Base-by-base conservation (phyloP, 2,329 filamentous ascomycete genomes). In the Cytospora piceae region DNA sequence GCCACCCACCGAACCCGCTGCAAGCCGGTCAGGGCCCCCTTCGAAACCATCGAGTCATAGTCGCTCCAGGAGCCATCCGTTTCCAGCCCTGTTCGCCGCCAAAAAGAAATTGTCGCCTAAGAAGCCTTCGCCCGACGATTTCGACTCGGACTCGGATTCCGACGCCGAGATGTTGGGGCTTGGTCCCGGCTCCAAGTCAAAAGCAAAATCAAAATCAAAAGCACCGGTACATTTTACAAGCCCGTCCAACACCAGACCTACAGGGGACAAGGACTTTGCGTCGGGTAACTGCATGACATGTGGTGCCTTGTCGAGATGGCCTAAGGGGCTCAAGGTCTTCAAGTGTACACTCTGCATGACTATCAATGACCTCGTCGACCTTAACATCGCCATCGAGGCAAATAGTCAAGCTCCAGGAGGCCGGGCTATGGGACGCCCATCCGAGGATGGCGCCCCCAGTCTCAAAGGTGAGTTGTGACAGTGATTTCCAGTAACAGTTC, bases 201-300 rank as follows among this genome's bases (percentile, higher is more conserved):
- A 81, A 71, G 55, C 58, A 56, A 42, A n/a, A 42, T 4, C 39
- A 42, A 71, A 77, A 71, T 68, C 78, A 72, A 75, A 81, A 71
- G 56, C 58, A 56, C 62, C 63, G 29, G 37, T 29, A 32, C 63
- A 62, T 27, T 39, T 49, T 51, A 9, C 32, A 24, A 63, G 63
- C 2, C 63, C 66, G 32, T 34, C 58, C 4, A 58, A 39, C 53
- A 70, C 66, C 7, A 63, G 39, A 49, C 69, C 75, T 42, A 67
- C 65, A 14, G 76, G 74, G 37, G 80, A 75, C 69, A 86, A 83
- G 70, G 87, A 92, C 70, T 86, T 90, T 72, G 81, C 83, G 32
- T 89, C 87, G 37, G 90, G 92, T 27, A 88, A 87, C 71, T 97
- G 93, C 75, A 93, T 94, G 86, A 94, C 93, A 39, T 97, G 93